These are phyloP conservation scores for Tylopilus felleus DNA, from an alignment of 768 basidiomycete genomes.

Conservation along the genomic window DNA sequence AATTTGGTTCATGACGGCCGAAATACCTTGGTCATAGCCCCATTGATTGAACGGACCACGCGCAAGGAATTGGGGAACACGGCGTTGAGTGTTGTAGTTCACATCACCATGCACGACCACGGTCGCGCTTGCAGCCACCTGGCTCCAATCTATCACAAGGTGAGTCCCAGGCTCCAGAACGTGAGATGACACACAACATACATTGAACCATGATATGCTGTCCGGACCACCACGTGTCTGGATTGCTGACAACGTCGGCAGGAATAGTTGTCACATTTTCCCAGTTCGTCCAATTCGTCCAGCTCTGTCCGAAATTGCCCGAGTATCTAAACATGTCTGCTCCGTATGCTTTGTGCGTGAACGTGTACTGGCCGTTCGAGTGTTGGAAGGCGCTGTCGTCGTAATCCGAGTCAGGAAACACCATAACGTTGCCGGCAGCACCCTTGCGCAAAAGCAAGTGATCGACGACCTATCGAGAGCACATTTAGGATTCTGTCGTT, in stretches of 20 bases:
- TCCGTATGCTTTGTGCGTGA: constrained; percentile 79
- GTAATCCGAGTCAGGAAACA: constrained; percentile 85
- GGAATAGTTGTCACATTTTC: constrained; percentile 69
- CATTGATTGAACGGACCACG: constrained; percentile 90
- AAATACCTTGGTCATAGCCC: constrained; percentile 85
- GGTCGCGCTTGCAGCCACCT: constrained; percentile 54
- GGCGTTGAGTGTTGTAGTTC: constrained; percentile 57
- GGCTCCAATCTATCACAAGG: constrained; percentile 66
- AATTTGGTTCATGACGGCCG: constrained; percentile 63
- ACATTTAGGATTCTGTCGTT: constrained; percentile 3
- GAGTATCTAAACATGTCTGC: constrained; percentile 88
- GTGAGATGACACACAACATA: constrained; percentile 33
- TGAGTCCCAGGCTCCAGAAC: background rate
- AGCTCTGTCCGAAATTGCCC: constrained; percentile 80
- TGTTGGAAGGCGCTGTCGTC: constrained; percentile 55
- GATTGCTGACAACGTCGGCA: constrained; percentile 46
- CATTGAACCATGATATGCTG: constrained; percentile 89
- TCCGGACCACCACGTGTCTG: constrained; percentile 68
- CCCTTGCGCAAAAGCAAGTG: constrained; percentile 84
- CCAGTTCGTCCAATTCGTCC: constrained; percentile 79
- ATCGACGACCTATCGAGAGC: constrained; percentile 51
- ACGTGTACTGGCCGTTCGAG: constrained; percentile 63
- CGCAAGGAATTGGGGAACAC: constrained; percentile 82
- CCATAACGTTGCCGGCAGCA: constrained; percentile 66
- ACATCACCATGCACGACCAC: constrained; percentile 77